A percentile compares a stretch with the other conserved stretches of the same genome.
Evolutionary conservation across 345 rosid genomes (phyloP).

Genomic region (Citrus unshiu): DNA sequence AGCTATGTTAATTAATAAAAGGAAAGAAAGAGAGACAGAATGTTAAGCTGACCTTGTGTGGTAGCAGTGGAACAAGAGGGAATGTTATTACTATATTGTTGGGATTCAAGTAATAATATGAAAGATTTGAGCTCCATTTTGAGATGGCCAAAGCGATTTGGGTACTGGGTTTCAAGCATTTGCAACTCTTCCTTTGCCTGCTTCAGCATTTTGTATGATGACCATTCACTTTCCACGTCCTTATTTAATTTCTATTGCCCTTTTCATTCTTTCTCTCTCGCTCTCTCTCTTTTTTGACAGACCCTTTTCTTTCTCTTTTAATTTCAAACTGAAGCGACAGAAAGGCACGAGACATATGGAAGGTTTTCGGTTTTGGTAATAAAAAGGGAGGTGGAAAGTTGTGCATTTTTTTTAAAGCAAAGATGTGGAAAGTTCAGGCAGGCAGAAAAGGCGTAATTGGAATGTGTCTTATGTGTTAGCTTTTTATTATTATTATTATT

Average conservation of each 20-base stretch:
- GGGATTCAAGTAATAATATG: neutral
- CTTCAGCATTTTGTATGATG: neutral
- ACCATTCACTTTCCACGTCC: neutral
- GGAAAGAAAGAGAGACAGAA: neutral
- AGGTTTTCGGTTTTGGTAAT: neutral
- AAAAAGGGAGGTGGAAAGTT: neutral
- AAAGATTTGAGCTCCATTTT: slow-evolving; percentile 5
- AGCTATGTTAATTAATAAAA: too few species aligned
- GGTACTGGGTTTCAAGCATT: slow-evolving; percentile 1
- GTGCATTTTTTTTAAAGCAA: neutral
- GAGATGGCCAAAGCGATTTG: neutral
- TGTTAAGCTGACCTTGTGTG: neutral
- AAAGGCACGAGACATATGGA: neutral
- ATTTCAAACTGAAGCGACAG: neutral
- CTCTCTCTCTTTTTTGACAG: fast-evolving
- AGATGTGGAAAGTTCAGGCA: neutral
- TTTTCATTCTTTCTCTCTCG: too few species aligned
- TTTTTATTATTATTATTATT: neutral
- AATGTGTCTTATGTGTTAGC: too few species aligned
- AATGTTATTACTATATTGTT: neutral
- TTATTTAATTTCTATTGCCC: neutral
- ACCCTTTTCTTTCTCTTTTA: neutral
- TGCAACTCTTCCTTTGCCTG: slow-evolving; percentile 7
- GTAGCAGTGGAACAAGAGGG: neutral
- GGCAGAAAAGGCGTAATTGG: neutral